These are phyloP conservation scores for Entomortierella lignicola DNA, from an alignment of 192 early-diverging fungal genomes.

Conservation along the genomic window DNA sequence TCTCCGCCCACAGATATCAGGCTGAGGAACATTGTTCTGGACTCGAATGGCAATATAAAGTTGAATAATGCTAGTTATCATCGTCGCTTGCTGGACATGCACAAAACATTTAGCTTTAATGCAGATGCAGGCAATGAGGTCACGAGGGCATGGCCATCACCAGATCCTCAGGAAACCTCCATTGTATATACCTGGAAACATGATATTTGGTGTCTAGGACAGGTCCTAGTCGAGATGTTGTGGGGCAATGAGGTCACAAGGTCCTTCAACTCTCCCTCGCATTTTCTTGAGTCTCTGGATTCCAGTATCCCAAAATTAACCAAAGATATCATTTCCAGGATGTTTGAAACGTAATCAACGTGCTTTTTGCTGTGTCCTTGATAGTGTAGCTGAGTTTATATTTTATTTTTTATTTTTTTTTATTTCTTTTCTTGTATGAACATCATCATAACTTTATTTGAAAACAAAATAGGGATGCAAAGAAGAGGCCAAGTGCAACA, in stretches of 20 bases:
- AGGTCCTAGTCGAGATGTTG: constrained; percentile 77
- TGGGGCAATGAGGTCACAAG: constrained; percentile 70
- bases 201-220: constrained; percentile 80
- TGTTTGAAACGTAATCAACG: constrained; percentile 62
- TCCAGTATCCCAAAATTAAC: constrained; percentile 63
- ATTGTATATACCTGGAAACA: constrained; percentile 75
- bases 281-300: constrained; percentile 60
- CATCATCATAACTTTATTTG: background rate
- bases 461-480: constrained; percentile 63
- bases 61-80: constrained; percentile 74
- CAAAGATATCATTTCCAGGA: constrained; percentile 60
- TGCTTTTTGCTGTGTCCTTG: too few relatives aligned
- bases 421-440: too few relatives aligned
- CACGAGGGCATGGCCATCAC: constrained; percentile 57
- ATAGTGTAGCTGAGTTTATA: too few relatives aligned
- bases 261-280: constrained; percentile 62
- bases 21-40: constrained; percentile 58
- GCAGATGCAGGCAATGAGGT: constrained; percentile 24
- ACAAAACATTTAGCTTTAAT: constrained; percentile 35
- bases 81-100: constrained; percentile 64
- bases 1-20: constrained; percentile 48
- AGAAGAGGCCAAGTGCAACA: constrained; percentile 77
- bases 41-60: constrained; percentile 63
- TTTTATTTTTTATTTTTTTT: too few relatives aligned
- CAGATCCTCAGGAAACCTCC: constrained; percentile 71